Conservation (phyloP, 139 green algal species). For the Chloropicon primus region DNA sequence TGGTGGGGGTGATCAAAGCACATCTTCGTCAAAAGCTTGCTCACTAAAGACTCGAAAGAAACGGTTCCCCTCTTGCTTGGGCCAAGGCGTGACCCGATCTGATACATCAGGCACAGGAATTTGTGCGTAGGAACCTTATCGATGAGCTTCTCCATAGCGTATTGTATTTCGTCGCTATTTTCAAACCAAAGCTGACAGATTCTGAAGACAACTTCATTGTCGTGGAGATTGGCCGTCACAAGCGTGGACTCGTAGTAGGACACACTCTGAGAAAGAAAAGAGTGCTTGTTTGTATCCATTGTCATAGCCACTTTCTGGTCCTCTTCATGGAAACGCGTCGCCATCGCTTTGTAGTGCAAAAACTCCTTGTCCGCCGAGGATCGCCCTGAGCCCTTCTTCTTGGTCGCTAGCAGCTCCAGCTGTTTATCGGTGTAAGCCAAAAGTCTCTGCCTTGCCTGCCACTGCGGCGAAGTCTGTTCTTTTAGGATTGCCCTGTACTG, state of each 20-base stretch:
- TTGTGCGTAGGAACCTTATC: slow-evolving; percentile 61
- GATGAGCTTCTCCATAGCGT: slow-evolving; percentile 33
- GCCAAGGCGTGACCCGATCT: slow-evolving; percentile 56
- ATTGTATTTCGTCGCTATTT: slow-evolving; percentile 3
- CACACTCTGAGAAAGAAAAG: background rate
- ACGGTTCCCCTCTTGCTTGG: slow-evolving; percentile 3
- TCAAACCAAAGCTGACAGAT: slow-evolving; percentile 53
- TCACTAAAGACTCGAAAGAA: background rate
- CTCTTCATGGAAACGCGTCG: background rate
- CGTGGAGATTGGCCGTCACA: background rate
- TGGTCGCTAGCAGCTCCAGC: background rate
- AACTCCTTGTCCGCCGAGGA: background rate
- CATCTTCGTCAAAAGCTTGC: slow-evolving; percentile 5
- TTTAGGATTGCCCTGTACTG: background rate
- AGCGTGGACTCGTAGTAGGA: background rate
- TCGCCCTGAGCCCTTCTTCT: background rate
- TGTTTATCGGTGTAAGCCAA: background rate
- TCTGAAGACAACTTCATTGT: background rate
- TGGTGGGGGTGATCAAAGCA: slow-evolving; percentile 3
- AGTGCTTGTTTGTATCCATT: background rate
- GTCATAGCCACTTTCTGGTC: background rate
- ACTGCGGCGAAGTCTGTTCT: background rate
- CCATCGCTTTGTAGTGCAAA: background rate
- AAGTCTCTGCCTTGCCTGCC: background rate
- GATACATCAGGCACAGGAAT: slow-evolving; percentile 81